phyloP scores from a whole-genome alignment of 768 basidiomycete species.

The Collybiopsis luxurians region DNA sequence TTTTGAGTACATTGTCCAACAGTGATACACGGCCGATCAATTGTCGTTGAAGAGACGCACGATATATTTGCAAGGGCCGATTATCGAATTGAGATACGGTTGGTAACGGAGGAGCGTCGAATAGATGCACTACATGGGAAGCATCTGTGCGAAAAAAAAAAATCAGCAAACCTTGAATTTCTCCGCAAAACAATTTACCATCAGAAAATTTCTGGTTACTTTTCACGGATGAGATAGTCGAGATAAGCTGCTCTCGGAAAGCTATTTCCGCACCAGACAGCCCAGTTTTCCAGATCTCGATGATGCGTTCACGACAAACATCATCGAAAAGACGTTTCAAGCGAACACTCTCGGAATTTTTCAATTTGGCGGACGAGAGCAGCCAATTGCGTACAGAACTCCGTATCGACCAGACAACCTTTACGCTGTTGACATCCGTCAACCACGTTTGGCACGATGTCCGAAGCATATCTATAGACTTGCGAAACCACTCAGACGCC shows the following conservation, averaged over 20 bases:
- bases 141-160: conserved; percentile 38
- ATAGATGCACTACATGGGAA: conserved; percentile 54
- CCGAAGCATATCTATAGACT: conserved; percentile 44
- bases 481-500: conserved; percentile 63
- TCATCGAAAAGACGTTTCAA: conserved; percentile 50
- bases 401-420: conserved; percentile 73
- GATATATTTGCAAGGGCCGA: conserved; percentile 60
- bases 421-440: conserved; percentile 50
- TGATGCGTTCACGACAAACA: conserved; percentile 51
- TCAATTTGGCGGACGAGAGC: conserved; percentile 36
- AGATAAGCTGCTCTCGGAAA: conserved; percentile 43
- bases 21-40: conserved; percentile 63
- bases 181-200: conserved; percentile 19
- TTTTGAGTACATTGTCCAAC: conserved; percentile 54
- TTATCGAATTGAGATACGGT: conserved; percentile 39
- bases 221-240: conserved; percentile 31
- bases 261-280: conserved; percentile 41
- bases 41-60: conserved; percentile 55
- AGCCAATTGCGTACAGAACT: conserved; percentile 48
- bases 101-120: conserved; percentile 49
- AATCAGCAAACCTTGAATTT: conserved; percentile 2
- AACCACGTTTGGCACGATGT: conserved; percentile 56
- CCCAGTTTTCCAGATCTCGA: conserved; percentile 54
- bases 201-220: conserved; percentile 19
- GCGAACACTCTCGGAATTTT: conserved; percentile 40